phyloP scores from a whole-genome alignment of 75 land plant species.

The Adiantum capillusveneris region DNA sequence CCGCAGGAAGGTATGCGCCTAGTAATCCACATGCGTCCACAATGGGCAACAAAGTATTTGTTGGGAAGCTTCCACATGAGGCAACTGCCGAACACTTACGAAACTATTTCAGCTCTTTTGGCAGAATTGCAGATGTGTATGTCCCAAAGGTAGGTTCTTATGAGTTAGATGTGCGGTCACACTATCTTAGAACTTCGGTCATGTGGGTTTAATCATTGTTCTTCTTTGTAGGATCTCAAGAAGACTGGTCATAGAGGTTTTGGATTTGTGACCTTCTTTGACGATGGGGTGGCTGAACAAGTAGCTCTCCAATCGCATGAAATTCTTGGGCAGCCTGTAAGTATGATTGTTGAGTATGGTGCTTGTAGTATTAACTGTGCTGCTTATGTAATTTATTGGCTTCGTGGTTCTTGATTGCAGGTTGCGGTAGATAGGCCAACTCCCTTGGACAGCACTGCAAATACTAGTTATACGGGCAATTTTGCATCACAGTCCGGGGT shows the following conservation, averaged over 20 bases:
- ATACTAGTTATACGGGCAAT: constrained; percentile 24
- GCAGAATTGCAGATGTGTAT: constrained; percentile 86
- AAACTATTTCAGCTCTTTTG: constrained; percentile 84
- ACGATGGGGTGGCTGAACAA: constrained; percentile 93
- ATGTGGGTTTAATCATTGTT: neutral
- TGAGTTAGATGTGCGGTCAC: too few relatives aligned
- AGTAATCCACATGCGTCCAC: constrained; percentile 21
- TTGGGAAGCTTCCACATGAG: constrained; percentile 93
- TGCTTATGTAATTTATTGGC: neutral
- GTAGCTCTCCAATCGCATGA: constrained; percentile 84
- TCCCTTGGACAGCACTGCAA: constrained; percentile 51
- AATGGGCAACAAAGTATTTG: constrained; percentile 86
- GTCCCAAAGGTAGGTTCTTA: constrained; percentile 70
- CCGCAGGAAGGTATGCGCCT: too few relatives aligned
- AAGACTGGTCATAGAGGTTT: constrained; percentile 93
- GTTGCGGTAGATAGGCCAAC: constrained; percentile 86
- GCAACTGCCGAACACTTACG: constrained; percentile 82
- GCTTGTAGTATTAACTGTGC: neutral
- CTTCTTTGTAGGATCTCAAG: constrained; percentile 65
- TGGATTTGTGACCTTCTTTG: constrained; percentile 98
- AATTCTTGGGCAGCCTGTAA: constrained; percentile 87
- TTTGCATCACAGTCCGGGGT: constrained; percentile 25
- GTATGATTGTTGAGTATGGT: neutral
- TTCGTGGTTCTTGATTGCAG: constrained; percentile 24
- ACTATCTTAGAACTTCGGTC: too few relatives aligned